These are phyloP conservation scores for Harringtonia lauricola DNA, from an alignment of 2,329 filamentous ascomycete genomes.

Conservation along the genomic window DNA sequence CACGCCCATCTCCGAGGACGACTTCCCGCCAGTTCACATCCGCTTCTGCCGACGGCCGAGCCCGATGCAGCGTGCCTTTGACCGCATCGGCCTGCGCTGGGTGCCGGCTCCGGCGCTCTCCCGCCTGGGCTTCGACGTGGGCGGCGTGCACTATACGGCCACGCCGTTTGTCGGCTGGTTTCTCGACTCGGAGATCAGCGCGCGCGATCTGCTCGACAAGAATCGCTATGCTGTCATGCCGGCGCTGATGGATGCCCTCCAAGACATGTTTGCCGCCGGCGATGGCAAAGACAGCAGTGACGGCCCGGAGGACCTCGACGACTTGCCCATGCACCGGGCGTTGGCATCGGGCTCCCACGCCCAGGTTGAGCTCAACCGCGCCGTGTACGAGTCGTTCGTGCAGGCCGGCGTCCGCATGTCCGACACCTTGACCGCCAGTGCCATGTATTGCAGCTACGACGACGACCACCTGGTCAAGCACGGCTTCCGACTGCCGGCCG, in stretches of 20 bases:
- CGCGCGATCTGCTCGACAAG: slow-evolving; percentile 16
- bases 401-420: slow-evolving; percentile 14
- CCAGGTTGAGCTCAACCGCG: slow-evolving; percentile 17
- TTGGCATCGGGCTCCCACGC: slow-evolving; percentile 11
- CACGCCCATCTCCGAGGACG: slow-evolving; percentile 10
- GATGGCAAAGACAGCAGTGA: slow-evolving; percentile 1
- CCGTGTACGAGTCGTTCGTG: slow-evolving; percentile 15
- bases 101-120: slow-evolving; percentile 16
- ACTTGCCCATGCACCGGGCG: slow-evolving; percentile 15
- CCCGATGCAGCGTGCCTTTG: slow-evolving; percentile 9
- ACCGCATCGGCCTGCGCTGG: slow-evolving; percentile 17
- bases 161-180: slow-evolving; percentile 19
- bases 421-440: slow-evolving; percentile 16
- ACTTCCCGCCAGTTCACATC: slow-evolving; percentile 13
- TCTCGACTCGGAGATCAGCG: slow-evolving; percentile 20
- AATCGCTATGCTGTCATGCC: slow-evolving; percentile 17
- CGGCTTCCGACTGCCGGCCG: slow-evolving; percentile 15
- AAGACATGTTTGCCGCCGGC: background rate
- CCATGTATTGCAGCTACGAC: slow-evolving; percentile 15
- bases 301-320: slow-evolving; percentile 7
- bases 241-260: slow-evolving; percentile 12
- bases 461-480: slow-evolving; percentile 14
- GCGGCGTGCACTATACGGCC: slow-evolving; percentile 9
- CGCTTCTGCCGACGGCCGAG: slow-evolving; percentile 10
- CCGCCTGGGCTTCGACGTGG: slow-evolving; percentile 18